Base-by-base conservation (phyloP, 176 grass and related monocot genomes). In the Zoysia pacifica region DNA sequence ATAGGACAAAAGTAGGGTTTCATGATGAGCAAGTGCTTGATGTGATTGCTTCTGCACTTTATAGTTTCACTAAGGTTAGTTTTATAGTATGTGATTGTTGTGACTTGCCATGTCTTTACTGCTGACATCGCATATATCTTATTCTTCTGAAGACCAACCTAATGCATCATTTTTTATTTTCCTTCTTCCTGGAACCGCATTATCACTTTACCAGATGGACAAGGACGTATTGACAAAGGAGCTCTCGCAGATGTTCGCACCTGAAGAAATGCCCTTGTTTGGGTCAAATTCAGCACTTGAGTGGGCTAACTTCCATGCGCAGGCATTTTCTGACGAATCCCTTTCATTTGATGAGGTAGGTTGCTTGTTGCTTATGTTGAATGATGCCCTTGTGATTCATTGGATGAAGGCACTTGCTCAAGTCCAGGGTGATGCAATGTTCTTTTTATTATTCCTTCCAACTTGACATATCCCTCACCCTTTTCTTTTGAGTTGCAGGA, bases 241-340 rank as follows among this genome's bases (percentile, higher is more conserved):
- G 75, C 88, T 94, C 39, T 70, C 81, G 43, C 92, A 90, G 53
- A 91, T 67, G 81, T 99, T 99, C 81, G 83, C 76, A 58, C 92
- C 92, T 59, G 92, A 98, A 86, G 95, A 99, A 62, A 70, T 89
- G 61, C 88, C 96, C 62, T 86, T 99, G 43, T 93, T 99, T 91
- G 88, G 86, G 44, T 95, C 93, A 5, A 84, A 69, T 87, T 82
- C 88, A 66, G 81, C 75, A 40, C 84, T 99, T 85, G 90, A 93
- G 46, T 99, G 96, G 96, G 82, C 84, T 61, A 92, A 87, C 59
- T 77, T 81, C 62, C 59, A 87, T 67, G 52, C 67, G 12, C 87
- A 89, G 53, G 91, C 84, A 68, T 90, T 89, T 77, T 93, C 92
- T 69, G 96, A 99, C 75, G 96, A 99, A 91, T 95, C 96, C 79